These are phyloP conservation scores for Acer campestre DNA, from an alignment of 345 rosid species.

Conservation along the genomic window DNA sequence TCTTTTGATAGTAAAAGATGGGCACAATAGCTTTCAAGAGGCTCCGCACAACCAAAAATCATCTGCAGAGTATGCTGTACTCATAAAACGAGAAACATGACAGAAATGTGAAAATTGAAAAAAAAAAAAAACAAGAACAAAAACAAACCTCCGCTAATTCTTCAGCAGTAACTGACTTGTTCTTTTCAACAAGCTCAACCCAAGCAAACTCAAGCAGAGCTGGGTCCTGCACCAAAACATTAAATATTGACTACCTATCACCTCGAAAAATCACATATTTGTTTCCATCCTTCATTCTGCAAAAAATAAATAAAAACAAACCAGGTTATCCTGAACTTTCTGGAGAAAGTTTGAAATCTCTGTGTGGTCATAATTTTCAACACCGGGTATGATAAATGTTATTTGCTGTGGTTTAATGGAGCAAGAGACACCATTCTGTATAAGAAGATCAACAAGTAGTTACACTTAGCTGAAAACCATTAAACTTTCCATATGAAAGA, in stretches of 20 bases:
- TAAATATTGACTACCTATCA: conserved; percentile 5
- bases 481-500: conserved; percentile 11
- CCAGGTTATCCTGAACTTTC: conserved; percentile 80
- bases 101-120: conserved; percentile 10
- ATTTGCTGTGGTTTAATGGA: conserved; percentile 91
- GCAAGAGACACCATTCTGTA: conserved; percentile 74
- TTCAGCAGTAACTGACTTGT: conserved; percentile 77
- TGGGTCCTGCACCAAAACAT: conserved; percentile 59
- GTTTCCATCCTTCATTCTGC: conserved; percentile 9
- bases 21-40: conserved; percentile 90
- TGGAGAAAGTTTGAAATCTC: conserved; percentile 62
- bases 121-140: background rate
- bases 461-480: conserved; percentile 12
- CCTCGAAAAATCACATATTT: background rate
- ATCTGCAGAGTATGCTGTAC: conserved; percentile 57
- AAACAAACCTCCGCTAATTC: conserved; percentile 84
- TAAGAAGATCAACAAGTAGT: conserved; percentile 9
- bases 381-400: conserved; percentile 81
- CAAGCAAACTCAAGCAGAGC: conserved; percentile 92
- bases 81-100: conserved; percentile 32
- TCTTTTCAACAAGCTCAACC: conserved; percentile 89
- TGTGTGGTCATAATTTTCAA: conserved; percentile 68
- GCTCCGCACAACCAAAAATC: conserved; percentile 76
- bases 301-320: conserved; percentile 37
- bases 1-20: conserved; percentile 89